phyloP scores from a whole-genome alignment of 495 filamentous ascomycete genomes.

The Penicillium bialowiezense region DNA sequence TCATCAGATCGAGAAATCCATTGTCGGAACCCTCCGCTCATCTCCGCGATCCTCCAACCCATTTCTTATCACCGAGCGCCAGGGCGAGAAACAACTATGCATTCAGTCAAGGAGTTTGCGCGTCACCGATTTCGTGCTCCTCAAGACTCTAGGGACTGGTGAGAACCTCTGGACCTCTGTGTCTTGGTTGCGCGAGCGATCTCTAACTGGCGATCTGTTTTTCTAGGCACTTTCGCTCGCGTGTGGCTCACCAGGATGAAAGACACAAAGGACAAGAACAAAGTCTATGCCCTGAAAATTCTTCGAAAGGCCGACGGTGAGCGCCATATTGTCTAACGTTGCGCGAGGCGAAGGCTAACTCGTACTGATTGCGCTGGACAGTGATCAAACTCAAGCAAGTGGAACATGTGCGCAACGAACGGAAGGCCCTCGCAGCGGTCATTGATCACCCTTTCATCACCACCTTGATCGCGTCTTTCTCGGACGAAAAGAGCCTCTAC shows the following conservation, averaged over 20 bases:
- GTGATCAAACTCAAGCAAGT: conserved; percentile 97
- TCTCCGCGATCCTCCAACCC: conserved; percentile 46
- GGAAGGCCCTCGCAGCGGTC: conserved; percentile 80
- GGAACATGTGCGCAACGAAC: conserved; percentile 94
- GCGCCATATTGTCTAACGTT: conserved; percentile 7
- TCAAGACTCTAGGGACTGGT: conserved; percentile 93
- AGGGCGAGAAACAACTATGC: conserved; percentile 57
- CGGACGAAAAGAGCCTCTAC: conserved; percentile 84
- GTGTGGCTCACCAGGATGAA: conserved; percentile 82
- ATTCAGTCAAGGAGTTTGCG: conserved; percentile 52
- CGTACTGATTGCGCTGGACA: conserved; percentile 27
- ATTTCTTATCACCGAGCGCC: conserved; percentile 50
- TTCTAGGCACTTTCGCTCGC: conserved; percentile 86
- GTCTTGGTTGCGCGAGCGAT: conserved; percentile 2
- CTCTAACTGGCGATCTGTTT: conserved; percentile 30
- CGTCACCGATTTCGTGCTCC: conserved; percentile 73
- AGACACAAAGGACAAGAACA: conserved; percentile 55
- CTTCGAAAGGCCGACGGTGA: conserved; percentile 81
- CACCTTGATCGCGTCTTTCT: conserved; percentile 83
- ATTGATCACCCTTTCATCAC: conserved; percentile 95
- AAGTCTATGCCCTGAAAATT: conserved; percentile 91
- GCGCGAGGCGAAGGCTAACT: conserved; percentile 6
- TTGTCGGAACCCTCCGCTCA: conserved; percentile 44
- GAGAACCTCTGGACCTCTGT: conserved; percentile 14
- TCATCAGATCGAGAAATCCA: conserved; percentile 50